These are phyloP conservation scores for Panaeolus papilionaceus DNA, from an alignment of 768 basidiomycete species.

Conservation along the genomic window DNA sequence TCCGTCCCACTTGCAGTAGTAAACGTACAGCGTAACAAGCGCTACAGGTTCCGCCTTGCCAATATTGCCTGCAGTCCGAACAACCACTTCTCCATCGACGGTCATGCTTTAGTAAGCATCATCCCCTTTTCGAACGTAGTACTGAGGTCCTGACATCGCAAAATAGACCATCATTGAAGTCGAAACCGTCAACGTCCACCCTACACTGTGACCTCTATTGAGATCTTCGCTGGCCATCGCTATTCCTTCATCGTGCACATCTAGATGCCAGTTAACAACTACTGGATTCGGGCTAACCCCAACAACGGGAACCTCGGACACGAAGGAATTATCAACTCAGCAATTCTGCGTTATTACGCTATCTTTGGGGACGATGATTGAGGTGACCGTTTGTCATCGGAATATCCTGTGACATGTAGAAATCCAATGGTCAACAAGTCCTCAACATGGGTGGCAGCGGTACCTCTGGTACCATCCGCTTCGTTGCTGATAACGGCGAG, in stretches of 20 bases:
- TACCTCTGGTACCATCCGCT: no score
- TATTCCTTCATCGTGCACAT: constrained; percentile 51
- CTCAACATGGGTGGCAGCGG: no score
- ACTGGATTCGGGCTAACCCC: constrained; percentile 49
- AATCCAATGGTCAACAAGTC: no score
- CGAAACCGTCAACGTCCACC: constrained; percentile 45
- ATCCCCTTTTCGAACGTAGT: constrained; percentile 17
- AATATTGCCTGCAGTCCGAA: constrained; percentile 52
- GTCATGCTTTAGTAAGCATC: constrained; percentile 42
- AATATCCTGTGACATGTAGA: no score
- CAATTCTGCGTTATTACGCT: constrained; percentile 40
- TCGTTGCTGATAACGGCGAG: no score
- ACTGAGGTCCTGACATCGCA: background rate
- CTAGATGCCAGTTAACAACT: constrained; percentile 43
- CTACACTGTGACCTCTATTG: constrained; percentile 42
- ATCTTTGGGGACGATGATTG: no score
- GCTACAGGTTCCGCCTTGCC: constrained; percentile 56
- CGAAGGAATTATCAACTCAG: constrained; percentile 53
- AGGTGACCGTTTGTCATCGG: no score
- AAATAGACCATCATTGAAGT: constrained; percentile 44
- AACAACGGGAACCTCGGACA: constrained; percentile 31
- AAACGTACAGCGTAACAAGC: constrained; percentile 40
- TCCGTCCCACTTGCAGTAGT: constrained; percentile 42
- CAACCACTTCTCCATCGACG: constrained; percentile 51
- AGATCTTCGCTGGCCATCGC: constrained; percentile 43